These are phyloP conservation scores for Claviceps pusilla DNA, from an alignment of 2,329 filamentous ascomycete species.

Conservation along the genomic window DNA sequence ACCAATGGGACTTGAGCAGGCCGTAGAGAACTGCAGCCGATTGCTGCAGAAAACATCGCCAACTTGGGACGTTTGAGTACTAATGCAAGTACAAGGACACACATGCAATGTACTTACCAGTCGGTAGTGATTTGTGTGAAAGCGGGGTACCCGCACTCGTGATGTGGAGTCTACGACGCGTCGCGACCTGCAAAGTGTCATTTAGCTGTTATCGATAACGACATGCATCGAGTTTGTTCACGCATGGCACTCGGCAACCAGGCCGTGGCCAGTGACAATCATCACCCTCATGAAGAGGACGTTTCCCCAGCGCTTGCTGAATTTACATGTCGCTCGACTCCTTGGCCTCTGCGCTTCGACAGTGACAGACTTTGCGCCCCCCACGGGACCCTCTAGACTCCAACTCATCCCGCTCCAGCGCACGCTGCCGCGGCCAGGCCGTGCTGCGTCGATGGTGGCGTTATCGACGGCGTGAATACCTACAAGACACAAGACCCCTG, in stretches of 20 bases:
- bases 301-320: not conserved
- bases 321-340: not conserved
- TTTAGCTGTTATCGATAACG: not conserved
- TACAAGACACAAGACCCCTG: not conserved
- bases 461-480: constrained; percentile 4
- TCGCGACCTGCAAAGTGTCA: not conserved
- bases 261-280: not conserved
- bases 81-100: no score
- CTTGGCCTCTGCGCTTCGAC: not conserved
- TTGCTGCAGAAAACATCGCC: not conserved
- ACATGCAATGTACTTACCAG: no score
- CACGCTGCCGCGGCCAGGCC: not conserved
- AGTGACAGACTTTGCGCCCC: no score
- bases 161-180: not conserved
- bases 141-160: not conserved
- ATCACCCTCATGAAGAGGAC: not conserved
- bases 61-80: no score
- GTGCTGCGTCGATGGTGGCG: constrained; percentile 2
- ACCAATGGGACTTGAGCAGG: not conserved
- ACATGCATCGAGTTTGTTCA: not conserved
- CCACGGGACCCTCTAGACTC: no score
- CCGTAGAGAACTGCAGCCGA: not conserved
- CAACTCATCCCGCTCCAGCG: not conserved
- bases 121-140: not conserved
- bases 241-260: not conserved